These are phyloP conservation scores for Cotoneaster glaucophyllus DNA, from an alignment of 306 rosid genomes.

Conservation along the genomic window DNA sequence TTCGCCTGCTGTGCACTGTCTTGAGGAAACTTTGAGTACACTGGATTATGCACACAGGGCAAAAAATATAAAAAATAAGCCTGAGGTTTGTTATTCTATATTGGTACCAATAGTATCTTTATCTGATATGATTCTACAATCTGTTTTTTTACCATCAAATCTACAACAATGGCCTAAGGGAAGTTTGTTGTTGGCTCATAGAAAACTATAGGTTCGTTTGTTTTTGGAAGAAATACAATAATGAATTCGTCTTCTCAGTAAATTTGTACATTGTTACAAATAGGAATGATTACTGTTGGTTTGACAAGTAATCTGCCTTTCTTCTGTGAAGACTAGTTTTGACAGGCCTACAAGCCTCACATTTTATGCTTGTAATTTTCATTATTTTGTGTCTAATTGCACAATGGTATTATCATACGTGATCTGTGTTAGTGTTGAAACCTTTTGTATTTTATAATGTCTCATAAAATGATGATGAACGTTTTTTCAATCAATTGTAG, in stretches of 20 bases:
- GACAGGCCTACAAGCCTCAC: neutral
- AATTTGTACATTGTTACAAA: neutral
- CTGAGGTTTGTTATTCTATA: slow-evolving; percentile 58
- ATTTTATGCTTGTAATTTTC: too few species aligned
- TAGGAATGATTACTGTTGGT: neutral
- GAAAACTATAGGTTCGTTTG: neutral
- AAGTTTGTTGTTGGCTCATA: neutral
- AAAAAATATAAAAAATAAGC: slow-evolving; percentile 82
- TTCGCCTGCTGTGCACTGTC: slow-evolving; percentile 96
- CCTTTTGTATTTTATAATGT: neutral
- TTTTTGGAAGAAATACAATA: neutral
- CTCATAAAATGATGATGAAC: neutral
- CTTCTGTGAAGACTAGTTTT: neutral
- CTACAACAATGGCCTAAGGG: neutral
- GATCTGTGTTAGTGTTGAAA: neutral
- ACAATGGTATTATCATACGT: neutral
- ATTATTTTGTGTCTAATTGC: neutral
- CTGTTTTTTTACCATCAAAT: neutral
- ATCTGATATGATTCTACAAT: neutral
- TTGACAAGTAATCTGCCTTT: neutral
- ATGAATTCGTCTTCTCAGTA: neutral
- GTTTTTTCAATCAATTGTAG: slow-evolving; percentile 18
- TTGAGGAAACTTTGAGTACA: slow-evolving; percentile 92
- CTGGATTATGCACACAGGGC: slow-evolving; percentile 97
- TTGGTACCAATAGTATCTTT: neutral